These are phyloP conservation scores for Trichoderma atroviride DNA, from an alignment of 2,329 filamentous ascomycete genomes.

Conservation along the genomic window DNA sequence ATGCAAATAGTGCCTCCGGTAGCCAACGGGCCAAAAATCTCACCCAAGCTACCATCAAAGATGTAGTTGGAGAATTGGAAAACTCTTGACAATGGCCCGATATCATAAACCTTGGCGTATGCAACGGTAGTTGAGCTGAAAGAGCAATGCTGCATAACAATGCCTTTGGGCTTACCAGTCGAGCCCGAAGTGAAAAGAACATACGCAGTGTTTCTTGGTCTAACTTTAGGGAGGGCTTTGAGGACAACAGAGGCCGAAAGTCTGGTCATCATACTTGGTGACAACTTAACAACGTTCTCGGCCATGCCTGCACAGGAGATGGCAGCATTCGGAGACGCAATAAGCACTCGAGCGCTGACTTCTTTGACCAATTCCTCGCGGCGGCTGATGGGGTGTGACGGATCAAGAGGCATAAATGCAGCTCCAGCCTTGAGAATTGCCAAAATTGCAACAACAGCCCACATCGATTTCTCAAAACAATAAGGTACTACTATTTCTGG, in stretches of 20 bases:
- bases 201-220: slow-evolving; percentile 18
- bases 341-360: slow-evolving; percentile 23
- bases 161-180: slow-evolving; percentile 24
- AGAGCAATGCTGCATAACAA: slow-evolving; percentile 23
- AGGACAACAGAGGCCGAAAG: background rate
- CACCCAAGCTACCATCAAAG: slow-evolving; percentile 24
- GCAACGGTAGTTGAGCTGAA: slow-evolving; percentile 14
- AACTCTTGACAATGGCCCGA: background rate
- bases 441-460: slow-evolving; percentile 32
- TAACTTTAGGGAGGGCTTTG: background rate
- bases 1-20: slow-evolving; percentile 24
- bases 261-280: background rate
- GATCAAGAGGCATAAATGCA: slow-evolving; percentile 36
- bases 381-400: slow-evolving; percentile 25
- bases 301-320: slow-evolving; percentile 1
- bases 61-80: slow-evolving; percentile 26
- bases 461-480: slow-evolving; percentile 31
- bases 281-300: slow-evolving; percentile 14
- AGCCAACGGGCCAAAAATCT: slow-evolving; percentile 18
- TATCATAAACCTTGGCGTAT: slow-evolving; percentile 12
- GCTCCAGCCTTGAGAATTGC: slow-evolving; percentile 36
- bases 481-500: slow-evolving; percentile 31
- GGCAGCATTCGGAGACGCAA: slow-evolving; percentile 17
- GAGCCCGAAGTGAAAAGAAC: slow-evolving; percentile 23
- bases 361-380: slow-evolving; percentile 22